phyloP scores from a whole-genome alignment of 495 filamentous ascomycete species.

The Immersiella caudata region DNA sequence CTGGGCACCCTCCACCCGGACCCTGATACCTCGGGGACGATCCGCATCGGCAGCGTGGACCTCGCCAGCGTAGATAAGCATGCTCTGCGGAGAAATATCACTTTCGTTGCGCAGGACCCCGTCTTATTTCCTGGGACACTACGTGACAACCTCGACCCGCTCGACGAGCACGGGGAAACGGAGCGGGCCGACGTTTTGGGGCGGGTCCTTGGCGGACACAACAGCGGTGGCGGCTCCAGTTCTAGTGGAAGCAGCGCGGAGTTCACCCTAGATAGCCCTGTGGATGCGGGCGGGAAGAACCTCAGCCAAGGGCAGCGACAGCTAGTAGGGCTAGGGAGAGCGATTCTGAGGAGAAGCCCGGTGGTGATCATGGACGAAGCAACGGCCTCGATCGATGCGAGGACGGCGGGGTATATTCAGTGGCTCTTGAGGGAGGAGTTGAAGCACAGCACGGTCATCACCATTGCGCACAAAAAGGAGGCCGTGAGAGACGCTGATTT shows the following conservation, averaged over 20 bases:
- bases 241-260: background rate
- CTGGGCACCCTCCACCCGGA: constrained; percentile 55
- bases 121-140: constrained; percentile 60
- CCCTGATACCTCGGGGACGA: constrained; percentile 51
- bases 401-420: constrained; percentile 78
- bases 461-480: constrained; percentile 82
- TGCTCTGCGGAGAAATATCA: constrained; percentile 58
- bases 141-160: constrained; percentile 59
- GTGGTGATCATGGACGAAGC: constrained; percentile 76
- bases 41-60: constrained; percentile 59
- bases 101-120: constrained; percentile 65
- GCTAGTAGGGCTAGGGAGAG: constrained; percentile 60
- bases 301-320: constrained; percentile 65
- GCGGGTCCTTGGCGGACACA: constrained; percentile 43
- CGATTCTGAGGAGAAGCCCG: constrained; percentile 59
- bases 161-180: constrained; percentile 47
- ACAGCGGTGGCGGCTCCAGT: background rate
- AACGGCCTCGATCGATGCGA: constrained; percentile 81
- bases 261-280: constrained; percentile 48
- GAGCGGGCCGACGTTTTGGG: constrained; percentile 51
- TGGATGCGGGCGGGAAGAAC: constrained; percentile 62
- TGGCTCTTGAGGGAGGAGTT: constrained; percentile 74
- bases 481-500: constrained; percentile 77
- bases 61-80: constrained; percentile 55
- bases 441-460: constrained; percentile 77